Conservation (phyloP, 176 grass and related monocot genomes). For the Cymbopogon citratus region DNA sequence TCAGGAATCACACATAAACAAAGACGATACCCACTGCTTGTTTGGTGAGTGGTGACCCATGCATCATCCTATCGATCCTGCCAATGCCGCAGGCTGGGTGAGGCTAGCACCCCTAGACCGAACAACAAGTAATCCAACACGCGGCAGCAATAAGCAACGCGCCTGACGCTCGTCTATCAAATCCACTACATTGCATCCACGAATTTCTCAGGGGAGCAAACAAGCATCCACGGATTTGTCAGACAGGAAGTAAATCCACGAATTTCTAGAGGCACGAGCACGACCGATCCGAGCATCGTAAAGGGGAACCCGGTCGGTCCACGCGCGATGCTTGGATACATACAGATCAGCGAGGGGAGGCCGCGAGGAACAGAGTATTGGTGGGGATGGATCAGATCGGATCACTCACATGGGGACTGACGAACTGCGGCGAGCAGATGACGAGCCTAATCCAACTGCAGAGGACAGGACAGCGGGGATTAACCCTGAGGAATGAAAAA, state of each 20-base stretch:
- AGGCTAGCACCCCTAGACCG: background rate
- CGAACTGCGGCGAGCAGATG: slow-evolving; percentile 9
- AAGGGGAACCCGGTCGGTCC: background rate
- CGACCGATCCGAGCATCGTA: background rate
- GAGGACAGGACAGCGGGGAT: background rate
- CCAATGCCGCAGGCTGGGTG: background rate
- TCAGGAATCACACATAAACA: background rate
- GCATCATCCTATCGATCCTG: background rate
- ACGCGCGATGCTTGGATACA: background rate
- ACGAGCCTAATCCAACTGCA: slow-evolving; percentile 23
- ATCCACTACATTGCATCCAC: background rate
- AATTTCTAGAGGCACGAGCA: background rate
- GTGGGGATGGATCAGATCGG: background rate
- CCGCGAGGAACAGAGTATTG: background rate
- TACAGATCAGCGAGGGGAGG: background rate
- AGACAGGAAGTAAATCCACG: background rate
- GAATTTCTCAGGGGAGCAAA: background rate
- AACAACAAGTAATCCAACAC: background rate
- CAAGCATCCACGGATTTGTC: background rate
- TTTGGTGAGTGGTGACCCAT: background rate
- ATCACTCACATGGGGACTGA: slow-evolving; percentile 35
- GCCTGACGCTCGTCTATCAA: background rate
- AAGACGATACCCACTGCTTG: background rate
- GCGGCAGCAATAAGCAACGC: background rate
- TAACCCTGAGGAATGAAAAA: background rate